A percentile compares a stretch with the other conserved stretches of the same genome.
Conservation (phyloP, 305 asterid species). For the Rubia tinctorum region DNA sequence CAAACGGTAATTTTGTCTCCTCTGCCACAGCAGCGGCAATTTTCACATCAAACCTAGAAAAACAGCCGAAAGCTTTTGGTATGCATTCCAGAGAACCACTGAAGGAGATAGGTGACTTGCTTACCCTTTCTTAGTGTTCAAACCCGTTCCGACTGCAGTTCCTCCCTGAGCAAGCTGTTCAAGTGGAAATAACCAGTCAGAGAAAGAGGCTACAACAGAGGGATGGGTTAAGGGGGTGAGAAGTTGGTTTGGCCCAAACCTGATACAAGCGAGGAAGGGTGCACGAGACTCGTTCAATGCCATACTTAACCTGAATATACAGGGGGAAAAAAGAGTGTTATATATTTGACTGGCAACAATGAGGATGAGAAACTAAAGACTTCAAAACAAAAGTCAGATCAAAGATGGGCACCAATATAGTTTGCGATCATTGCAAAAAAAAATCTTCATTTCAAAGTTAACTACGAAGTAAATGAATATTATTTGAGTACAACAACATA, state of each 20-base stretch:
- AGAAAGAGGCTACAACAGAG: slow-evolving; percentile 28
- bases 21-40: slow-evolving; percentile 76
- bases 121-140: slow-evolving; percentile 92
- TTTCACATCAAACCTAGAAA: slow-evolving; percentile 30
- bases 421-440: not conserved
- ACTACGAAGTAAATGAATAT: not conserved
- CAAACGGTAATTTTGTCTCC: slow-evolving; percentile 89
- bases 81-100: not conserved
- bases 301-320: slow-evolving; percentile 73
- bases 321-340: not conserved
- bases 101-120: slow-evolving; percentile 5
- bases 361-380: not conserved
- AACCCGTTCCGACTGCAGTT: slow-evolving; percentile 96
- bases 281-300: slow-evolving; percentile 73
- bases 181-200: slow-evolving; percentile 24
- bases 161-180: slow-evolving; percentile 97
- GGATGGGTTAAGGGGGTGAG: slow-evolving; percentile 13
- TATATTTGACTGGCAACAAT: slow-evolving; percentile 4
- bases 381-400: not conserved
- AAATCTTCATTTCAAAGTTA: not conserved
- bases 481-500: not conserved
- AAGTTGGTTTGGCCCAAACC: slow-evolving; percentile 30
- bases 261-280: slow-evolving; percentile 94
- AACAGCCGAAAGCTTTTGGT: slow-evolving; percentile 23
- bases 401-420: not conserved